Evolutionary conservation across 2,329 filamentous ascomycete species (phyloP).

Genomic region (Apiospora rasikravindrae): DNA sequence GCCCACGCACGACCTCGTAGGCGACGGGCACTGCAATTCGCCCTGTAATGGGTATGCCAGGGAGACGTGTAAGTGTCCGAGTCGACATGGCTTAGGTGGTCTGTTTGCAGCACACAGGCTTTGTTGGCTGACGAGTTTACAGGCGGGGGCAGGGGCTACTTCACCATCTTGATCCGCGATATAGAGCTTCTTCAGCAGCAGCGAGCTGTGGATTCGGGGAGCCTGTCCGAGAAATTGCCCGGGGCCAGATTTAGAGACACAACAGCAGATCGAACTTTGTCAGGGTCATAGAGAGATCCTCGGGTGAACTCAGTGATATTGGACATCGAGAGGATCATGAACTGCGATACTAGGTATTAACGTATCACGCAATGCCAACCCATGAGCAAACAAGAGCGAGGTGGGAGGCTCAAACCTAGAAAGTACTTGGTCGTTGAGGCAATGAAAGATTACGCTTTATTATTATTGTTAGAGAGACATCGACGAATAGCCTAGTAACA

Average conservation of each 20-base stretch:
- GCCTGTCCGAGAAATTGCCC: background rate
- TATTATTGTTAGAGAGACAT: background rate
- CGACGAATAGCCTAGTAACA: background rate
- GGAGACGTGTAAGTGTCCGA: background rate
- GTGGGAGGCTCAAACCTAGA: no score
- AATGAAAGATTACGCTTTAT: no score
- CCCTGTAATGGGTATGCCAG: slow-evolving; percentile 27
- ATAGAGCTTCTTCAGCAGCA: background rate
- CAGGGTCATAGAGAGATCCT: no score
- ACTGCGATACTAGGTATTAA: no score
- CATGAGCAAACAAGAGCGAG: no score
- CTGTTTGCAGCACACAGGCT: background rate
- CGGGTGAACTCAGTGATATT: no score
- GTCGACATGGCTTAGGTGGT: no score
- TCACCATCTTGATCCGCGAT: slow-evolving; percentile 24
- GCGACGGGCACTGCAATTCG: slow-evolving; percentile 26
- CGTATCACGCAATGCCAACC: no score
- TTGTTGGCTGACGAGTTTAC: background rate
- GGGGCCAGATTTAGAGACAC: no score
- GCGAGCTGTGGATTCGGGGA: background rate
- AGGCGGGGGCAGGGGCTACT: slow-evolving; percentile 24
- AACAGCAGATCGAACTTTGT: no score
- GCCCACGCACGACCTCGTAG: slow-evolving; percentile 20
- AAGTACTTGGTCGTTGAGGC: no score
- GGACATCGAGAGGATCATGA: no score